Evolutionary conservation across 1,284 basidiomycete species (phyloP).

Genomic region (Tilletia indica): DNA sequence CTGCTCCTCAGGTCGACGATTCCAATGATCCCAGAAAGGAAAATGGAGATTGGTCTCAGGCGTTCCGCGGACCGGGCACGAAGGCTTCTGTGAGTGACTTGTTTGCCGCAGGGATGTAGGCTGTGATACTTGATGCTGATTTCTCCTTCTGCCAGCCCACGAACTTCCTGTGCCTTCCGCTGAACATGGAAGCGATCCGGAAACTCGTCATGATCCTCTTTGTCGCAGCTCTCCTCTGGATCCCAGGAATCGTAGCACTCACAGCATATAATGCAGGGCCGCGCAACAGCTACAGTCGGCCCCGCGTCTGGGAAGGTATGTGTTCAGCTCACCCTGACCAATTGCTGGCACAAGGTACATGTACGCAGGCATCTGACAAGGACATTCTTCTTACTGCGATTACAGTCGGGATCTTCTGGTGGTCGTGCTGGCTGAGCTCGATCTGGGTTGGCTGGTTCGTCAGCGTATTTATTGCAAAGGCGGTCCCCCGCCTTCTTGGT

Average conservation of each 20-base stretch:
- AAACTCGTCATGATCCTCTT: conserved; percentile 30
- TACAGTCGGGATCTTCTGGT: conserved; percentile 70
- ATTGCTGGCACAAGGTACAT: too few species aligned
- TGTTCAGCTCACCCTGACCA: background rate
- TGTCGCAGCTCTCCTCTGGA: conserved; percentile 47
- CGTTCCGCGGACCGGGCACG: background rate
- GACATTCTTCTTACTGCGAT: too few species aligned
- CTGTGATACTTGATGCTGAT: background rate
- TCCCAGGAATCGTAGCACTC: conserved; percentile 68
- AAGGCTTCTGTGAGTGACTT: background rate
- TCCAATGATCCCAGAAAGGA: background rate
- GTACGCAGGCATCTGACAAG: too few species aligned
- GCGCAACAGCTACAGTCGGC: conserved; percentile 60
- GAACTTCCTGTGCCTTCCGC: background rate
- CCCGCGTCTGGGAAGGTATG: conserved; percentile 57
- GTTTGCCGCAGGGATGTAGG: too few species aligned
- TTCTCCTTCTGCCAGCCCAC: background rate
- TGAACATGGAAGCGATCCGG: background rate
- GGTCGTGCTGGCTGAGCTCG: conserved; percentile 81
- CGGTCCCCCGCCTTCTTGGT: conserved; percentile 31
- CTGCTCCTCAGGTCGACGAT: conserved; percentile 6
- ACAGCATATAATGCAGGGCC: conserved; percentile 61
- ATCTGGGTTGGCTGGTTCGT: conserved; percentile 85
- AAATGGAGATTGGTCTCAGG: background rate
- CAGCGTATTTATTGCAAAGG: conserved; percentile 67